A percentile compares a stretch with the other conserved stretches of the same genome.
phyloP scores from a whole-genome alignment of 352 stramenopile genomes.

The Globisporangium carolinianum region DNA sequence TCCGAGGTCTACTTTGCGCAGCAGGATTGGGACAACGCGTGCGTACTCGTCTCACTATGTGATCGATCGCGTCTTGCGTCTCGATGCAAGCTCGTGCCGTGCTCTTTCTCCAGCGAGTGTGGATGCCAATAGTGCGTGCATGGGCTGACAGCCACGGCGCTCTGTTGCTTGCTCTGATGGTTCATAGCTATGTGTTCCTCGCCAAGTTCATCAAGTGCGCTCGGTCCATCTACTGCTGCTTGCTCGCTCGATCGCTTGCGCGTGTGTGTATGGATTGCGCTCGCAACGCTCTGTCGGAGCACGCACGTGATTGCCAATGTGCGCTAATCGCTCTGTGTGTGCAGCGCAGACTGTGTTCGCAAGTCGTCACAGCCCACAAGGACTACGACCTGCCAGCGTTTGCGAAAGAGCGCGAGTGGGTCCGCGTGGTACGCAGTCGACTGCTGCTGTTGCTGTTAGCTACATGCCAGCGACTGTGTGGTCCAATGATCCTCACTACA shows the following conservation, averaged over 20 bases:
- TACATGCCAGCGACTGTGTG: no score
- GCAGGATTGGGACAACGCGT: slow-evolving; percentile 67
- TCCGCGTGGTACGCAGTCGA: slow-evolving; percentile 33
- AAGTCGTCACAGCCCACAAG: slow-evolving; percentile 53
- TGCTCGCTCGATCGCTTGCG: background rate
- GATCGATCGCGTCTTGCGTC: no score
- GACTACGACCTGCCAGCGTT: slow-evolving; percentile 54
- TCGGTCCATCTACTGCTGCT: background rate
- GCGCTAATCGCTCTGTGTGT: background rate
- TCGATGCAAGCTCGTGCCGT: no score
- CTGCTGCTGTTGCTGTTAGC: background rate
- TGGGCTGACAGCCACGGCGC: no score
- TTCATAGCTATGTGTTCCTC: slow-evolving; percentile 72
- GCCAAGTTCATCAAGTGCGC: slow-evolving; percentile 75
- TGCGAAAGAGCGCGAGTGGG: slow-evolving; percentile 58
- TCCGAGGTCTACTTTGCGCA: slow-evolving; percentile 62
- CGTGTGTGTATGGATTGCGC: background rate
- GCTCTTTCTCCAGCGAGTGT: no score
- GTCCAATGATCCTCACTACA: no score
- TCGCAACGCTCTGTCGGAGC: no score
- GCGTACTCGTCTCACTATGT: slow-evolving; percentile 11
- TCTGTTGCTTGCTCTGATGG: background rate
- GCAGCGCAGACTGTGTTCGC: slow-evolving; percentile 49
- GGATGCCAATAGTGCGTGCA: no score
- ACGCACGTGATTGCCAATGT: no score